A percentile compares a stretch with the other conserved stretches of the same genome.
phyloP scores from a whole-genome alignment of 2,329 filamentous ascomycete species.

The Ophiostoma australiae region DNA sequence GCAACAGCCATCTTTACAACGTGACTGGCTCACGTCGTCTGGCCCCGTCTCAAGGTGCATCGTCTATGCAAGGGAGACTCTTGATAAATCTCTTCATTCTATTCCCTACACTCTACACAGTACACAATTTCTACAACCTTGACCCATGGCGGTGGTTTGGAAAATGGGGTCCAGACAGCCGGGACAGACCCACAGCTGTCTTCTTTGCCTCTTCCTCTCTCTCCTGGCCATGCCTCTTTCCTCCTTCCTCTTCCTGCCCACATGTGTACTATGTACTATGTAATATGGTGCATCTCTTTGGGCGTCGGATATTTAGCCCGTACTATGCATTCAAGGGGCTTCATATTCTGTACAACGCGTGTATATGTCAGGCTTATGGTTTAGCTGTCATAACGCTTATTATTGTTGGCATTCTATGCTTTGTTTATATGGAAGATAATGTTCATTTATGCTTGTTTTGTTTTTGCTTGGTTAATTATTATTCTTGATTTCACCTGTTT shows the following conservation, averaged over 20 bases:
- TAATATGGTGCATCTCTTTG: background rate
- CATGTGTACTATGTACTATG: background rate
- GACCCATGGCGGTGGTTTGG: conserved; percentile 16
- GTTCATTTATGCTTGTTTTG: background rate
- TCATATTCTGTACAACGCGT: background rate
- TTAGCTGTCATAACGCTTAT: background rate
- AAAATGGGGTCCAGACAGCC: conserved; percentile 24
- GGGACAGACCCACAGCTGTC: conserved; percentile 12
- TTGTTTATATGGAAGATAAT: no score
- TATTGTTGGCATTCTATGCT: background rate
- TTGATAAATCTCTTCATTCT: background rate
- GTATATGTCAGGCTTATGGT: background rate
- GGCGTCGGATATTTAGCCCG: no score
- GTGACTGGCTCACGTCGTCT: background rate
- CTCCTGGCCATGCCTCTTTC: conserved; percentile 1
- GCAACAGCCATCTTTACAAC: background rate
- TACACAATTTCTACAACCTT: background rate
- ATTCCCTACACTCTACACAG: background rate
- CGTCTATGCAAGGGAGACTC: conserved; percentile 12
- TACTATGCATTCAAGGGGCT: background rate
- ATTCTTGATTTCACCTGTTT: background rate
- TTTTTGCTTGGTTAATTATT: background rate
- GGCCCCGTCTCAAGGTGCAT: background rate
- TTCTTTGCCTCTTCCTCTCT: background rate
- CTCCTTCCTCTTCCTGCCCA: background rate